Evolutionary conservation across 164 flowering plant species (phyloP), one percentile per base, ranked within the genome.

Genomic region (Aristolochia californica): DNA sequence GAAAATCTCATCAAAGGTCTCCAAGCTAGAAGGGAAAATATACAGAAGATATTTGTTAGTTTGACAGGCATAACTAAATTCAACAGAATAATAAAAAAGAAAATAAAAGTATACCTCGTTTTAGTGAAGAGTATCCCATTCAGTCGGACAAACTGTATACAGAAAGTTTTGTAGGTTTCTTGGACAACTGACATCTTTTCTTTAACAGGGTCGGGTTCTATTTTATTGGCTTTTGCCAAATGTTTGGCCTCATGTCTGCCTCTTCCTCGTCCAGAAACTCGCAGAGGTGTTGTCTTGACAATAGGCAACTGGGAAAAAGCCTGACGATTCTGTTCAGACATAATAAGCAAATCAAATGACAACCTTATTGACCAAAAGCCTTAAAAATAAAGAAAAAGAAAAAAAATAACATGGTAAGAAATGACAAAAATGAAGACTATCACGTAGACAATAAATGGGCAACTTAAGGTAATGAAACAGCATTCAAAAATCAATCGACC

Each of bases 1-100:
- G 56, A 83, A 77, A 56, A 87, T 83, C 64, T 89, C 96, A 14
- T 65, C 73, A 72, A 93, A 87, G 23, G 85, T 87, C 66, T 93
- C 99, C 76, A 89, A 60, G 71, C 99, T 93, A 78, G 16, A 58
- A 23, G n/a, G n/a, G 57, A 58, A 51, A 58, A 22, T 40, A 57
- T 38, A 58, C n/a, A 44, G 56, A 24, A 34, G 18, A 38, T 15
- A 23, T 57, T 34, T 53, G 23, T 26, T 23, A 43, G 12, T 44
- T 20, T 11, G n/a, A 34, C 43, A 47, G 45, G 59, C 15, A 13
- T n/a, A 22, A 24, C 30, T 52, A 21, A 9, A 12, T 8, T 21
- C 18, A 51, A 20, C 18, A 3, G 5, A 22, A 24, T 22, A 52
- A 9, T n/a, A 44, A n/a, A n/a, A 8, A 48, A 48, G 18, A 48